Evolutionary conservation across 2,329 filamentous ascomycete genomes (phyloP).

Genomic region (Ramichloridium luteum): DNA sequence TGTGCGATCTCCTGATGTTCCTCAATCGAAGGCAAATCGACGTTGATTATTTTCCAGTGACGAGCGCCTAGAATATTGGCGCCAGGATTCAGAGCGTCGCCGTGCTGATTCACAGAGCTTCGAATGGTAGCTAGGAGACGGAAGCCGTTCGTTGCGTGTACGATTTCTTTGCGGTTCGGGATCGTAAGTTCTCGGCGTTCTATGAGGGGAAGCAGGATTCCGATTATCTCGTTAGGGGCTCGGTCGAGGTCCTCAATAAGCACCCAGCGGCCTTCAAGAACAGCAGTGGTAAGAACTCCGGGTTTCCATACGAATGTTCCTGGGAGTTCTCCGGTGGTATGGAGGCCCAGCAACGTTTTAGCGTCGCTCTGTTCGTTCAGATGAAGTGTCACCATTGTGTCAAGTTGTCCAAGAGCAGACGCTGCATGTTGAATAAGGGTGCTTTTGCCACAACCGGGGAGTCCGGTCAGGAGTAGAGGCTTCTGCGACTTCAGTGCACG

Average conservation of each 20-base stretch:
- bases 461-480: slow-evolving; percentile 69
- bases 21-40: slow-evolving; percentile 50
- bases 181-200: slow-evolving; percentile 86
- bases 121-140: slow-evolving; percentile 85
- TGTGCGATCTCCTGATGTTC: slow-evolving; percentile 68
- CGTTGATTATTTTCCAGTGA: slow-evolving; percentile 69
- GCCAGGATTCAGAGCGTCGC: slow-evolving; percentile 58
- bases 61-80: slow-evolving; percentile 64
- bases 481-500: slow-evolving; percentile 51
- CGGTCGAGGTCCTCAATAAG: slow-evolving; percentile 94
- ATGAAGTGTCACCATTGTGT: slow-evolving; percentile 82
- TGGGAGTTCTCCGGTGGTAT: slow-evolving; percentile 75
- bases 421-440: slow-evolving; percentile 73
- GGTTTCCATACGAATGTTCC: slow-evolving; percentile 87
- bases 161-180: slow-evolving; percentile 73
- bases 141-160: slow-evolving; percentile 74
- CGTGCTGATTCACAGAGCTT: slow-evolving; percentile 51
- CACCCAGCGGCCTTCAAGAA: slow-evolving; percentile 89
- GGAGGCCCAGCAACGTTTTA: slow-evolving; percentile 88
- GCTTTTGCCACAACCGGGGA: slow-evolving; percentile 84
- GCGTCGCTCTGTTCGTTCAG: slow-evolving; percentile 97
- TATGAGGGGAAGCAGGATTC: slow-evolving; percentile 80
- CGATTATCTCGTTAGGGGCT: slow-evolving; percentile 88
- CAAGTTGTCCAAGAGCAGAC: slow-evolving; percentile 62
- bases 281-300: slow-evolving; percentile 85